Evolutionary conservation across 192 early-diverging fungal genomes (phyloP).

Genomic region (Backusella morwellensis): DNA sequence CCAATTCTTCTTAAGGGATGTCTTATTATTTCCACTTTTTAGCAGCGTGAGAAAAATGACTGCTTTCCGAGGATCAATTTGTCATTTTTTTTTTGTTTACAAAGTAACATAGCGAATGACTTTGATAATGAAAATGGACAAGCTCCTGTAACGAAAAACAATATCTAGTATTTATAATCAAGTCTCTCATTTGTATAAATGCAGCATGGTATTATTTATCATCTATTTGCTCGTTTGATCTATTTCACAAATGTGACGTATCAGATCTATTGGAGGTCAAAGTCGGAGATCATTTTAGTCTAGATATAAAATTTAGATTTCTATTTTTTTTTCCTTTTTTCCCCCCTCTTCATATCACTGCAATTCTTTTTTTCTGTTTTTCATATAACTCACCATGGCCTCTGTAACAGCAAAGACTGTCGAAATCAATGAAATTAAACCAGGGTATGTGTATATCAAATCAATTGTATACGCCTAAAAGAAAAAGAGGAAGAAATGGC

Average conservation of each 20-base stretch:
- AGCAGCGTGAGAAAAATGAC: constrained; percentile 1
- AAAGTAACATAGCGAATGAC: neutral
- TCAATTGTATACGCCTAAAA: neutral
- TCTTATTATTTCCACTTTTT: constrained; percentile 3
- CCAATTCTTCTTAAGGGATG: neutral
- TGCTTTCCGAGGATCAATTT: neutral
- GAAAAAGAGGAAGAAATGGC: neutral
- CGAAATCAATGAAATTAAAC: neutral
- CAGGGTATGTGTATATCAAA: constrained; percentile 6
- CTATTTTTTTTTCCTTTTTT: neutral
- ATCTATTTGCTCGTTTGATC: neutral
- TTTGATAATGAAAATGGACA: neutral
- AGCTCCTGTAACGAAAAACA: neutral
- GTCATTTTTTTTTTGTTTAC: neutral
- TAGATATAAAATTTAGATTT: neutral
- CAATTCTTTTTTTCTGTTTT: neutral
- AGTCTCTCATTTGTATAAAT: neutral
- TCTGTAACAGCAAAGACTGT: neutral
- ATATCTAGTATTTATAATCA: neutral
- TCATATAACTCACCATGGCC: neutral
- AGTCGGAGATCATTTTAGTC: neutral
- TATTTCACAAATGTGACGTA: neutral
- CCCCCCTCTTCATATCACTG: neutral
- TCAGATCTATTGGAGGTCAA: neutral
- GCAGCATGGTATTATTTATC: neutral